phyloP scores from a whole-genome alignment of 257 asterid genomes.

The Ehretia macrophylla region DNA sequence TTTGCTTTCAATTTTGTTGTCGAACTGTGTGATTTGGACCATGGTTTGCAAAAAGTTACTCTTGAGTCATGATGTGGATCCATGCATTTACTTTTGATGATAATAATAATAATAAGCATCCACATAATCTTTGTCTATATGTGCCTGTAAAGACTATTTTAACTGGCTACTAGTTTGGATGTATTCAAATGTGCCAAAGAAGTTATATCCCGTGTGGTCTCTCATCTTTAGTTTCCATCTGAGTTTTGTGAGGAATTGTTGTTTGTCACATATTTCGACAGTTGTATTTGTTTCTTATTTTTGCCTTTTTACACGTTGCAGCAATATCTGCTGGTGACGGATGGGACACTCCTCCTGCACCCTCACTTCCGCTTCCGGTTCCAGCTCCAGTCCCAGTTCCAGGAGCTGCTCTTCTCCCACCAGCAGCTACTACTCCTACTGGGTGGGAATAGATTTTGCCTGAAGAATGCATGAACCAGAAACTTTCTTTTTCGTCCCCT shows the following conservation, averaged over 20 bases:
- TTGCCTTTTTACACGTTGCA: slow-evolving; percentile 2
- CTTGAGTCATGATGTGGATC: too few species aligned
- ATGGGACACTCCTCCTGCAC: slow-evolving; percentile 55
- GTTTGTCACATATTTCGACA: not conserved
- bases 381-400: slow-evolving; percentile 19
- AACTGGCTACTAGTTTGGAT: too few species aligned
- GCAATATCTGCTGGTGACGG: slow-evolving; percentile 28
- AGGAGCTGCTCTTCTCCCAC: not conserved
- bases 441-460: not conserved
- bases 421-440: not conserved
- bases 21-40: not conserved
- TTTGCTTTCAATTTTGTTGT: not conserved
- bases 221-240: too few species aligned
- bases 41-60: too few species aligned
- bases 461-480: too few species aligned
- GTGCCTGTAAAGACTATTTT: too few species aligned
- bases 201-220: too few species aligned
- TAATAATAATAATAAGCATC: too few species aligned
- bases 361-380: slow-evolving; percentile 30
- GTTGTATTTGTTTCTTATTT: not conserved
- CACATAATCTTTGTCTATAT: too few species aligned
- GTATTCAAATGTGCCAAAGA: too few species aligned
- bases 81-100: too few species aligned
- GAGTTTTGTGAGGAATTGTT: too few species aligned
- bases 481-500: not conserved